A percentile compares a stretch with the other conserved stretches of the same genome.
phyloP scores from a whole-genome alignment of 2,329 filamentous ascomycete species.

The Fusarium cicatricum region DNA sequence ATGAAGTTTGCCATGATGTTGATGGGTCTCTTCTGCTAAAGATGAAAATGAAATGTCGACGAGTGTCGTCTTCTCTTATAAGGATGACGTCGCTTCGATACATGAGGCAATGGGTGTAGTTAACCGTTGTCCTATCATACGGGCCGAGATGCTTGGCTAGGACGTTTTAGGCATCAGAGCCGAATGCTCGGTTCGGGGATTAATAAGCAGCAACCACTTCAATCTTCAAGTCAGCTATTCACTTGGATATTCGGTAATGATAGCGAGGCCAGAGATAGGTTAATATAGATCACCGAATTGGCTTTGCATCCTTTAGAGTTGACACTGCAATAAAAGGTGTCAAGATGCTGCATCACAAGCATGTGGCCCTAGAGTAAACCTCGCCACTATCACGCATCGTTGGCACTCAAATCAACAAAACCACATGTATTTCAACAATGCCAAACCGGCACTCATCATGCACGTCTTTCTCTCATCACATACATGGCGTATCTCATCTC shows the following conservation, averaged over 20 bases:
- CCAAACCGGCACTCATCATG: constrained; percentile 8
- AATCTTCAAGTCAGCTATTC: background rate
- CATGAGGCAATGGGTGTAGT: constrained; percentile 7
- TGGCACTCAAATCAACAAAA: background rate
- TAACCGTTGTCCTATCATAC: constrained; percentile 23
- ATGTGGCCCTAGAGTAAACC: no score
- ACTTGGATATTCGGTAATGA: no score
- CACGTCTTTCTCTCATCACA: constrained; percentile 3
- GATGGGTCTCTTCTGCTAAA: background rate
- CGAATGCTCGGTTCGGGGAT: background rate
- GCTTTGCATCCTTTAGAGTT: no score
- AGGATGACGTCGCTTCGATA: constrained; percentile 29
- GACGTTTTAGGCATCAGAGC: constrained; percentile 20
- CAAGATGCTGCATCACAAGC: no score
- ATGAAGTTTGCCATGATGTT: constrained; percentile 33
- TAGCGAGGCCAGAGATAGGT: no score
- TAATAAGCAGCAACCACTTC: constrained; percentile 26
- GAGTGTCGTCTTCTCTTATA: constrained; percentile 18
- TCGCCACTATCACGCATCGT: background rate
- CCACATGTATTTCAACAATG: constrained; percentile 22
- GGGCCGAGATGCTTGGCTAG: constrained; percentile 7
- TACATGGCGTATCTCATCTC: constrained; percentile 17
- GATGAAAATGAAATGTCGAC: background rate
- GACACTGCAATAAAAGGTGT: no score
- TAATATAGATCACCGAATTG: no score